Evolutionary conservation across 805 yeast species (phyloP), one percentile per base, ranked within the genome.

Genomic region (Saccharomyces kudriavzevii): DNA sequence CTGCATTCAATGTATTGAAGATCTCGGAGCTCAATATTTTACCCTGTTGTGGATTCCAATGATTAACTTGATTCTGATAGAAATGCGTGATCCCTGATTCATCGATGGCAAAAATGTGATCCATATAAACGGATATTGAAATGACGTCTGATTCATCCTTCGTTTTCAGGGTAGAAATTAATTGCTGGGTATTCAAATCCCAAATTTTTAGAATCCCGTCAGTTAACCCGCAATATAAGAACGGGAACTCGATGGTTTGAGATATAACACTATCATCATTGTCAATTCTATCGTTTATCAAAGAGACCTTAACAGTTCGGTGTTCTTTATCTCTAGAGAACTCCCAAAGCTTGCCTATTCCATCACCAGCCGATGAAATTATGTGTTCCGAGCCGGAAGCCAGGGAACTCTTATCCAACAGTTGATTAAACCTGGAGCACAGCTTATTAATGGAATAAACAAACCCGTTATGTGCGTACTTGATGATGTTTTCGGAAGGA

Each of bases 391-490:
- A 47, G 6, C 40, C 45, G 17, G 22, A 35, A 35, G 20, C 49
- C 49, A 13, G 29, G 3, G 28, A 26, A 17, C 56, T 10, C 5
- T 54, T 43, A n/a, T 45, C 54, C 45, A 57, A 45, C 20, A 56
- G 53, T 24, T 51, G 47, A 29, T 60, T 45, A 56, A 58, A 51
- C 53, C 52, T 49, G 10, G 59, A 25, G 25, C 56, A 53, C 52
- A 63, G 49, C 52, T 60, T 64, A 45, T 60, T 63, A 48, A 88
- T 80, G 45, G 90, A 77, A 67, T 91, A 90, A 11, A 92, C 83
- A 60, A 87, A 92, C 14, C 98, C 96, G 64, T 88, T 82, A 67
- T 92, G 99, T 2, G 99, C 97, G 69, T 88, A 92, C 4, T 82
- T 74, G 4, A 87, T 75, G 47, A 83, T 79, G 63, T 90, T 84